These are phyloP conservation scores for Talaromyces marneffei DNA, from an alignment of 2,329 filamentous ascomycete genomes.

Conservation along the genomic window DNA sequence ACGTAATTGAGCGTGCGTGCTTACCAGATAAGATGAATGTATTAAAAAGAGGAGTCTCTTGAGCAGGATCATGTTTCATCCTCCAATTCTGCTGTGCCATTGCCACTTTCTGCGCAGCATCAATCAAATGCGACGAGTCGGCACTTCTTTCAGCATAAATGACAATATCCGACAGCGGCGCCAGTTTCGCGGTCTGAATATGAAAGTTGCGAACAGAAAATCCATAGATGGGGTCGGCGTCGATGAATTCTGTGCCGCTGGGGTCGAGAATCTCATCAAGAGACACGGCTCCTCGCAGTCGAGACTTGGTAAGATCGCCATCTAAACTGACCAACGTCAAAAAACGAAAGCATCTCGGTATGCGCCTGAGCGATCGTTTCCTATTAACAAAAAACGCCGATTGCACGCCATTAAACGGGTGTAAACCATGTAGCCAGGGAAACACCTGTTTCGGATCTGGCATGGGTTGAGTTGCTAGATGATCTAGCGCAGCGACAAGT, in stretches of 20 bases:
- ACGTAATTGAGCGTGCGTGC: conserved; percentile 18
- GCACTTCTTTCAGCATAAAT: conserved; percentile 72
- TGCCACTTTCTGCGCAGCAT: conserved; percentile 60
- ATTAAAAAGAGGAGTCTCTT: conserved; percentile 63
- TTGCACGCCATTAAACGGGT: conserved; percentile 82
- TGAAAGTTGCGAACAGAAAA: conserved; percentile 97
- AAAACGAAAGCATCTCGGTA: conserved; percentile 70
- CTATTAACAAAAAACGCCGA: conserved; percentile 81
- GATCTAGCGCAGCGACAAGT: conserved; percentile 67
- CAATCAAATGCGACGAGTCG: conserved; percentile 58
- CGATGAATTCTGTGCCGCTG: conserved; percentile 60
- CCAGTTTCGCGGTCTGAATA: conserved; percentile 84
- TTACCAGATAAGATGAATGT: conserved; percentile 69
- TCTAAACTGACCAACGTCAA: conserved; percentile 86
- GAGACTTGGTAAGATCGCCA: conserved; percentile 65
- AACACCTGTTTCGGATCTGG: conserved; percentile 84
- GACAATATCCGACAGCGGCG: conserved; percentile 83
- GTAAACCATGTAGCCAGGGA: conserved; percentile 91
- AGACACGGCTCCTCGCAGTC: conserved; percentile 79
- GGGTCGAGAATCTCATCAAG: conserved; percentile 70
- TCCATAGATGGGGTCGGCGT: conserved; percentile 79
- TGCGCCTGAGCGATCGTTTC: conserved; percentile 62
- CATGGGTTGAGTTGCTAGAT: conserved; percentile 70
- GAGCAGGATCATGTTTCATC: conserved; percentile 54
- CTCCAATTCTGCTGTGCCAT: conserved; percentile 72